phyloP scores from a whole-genome alignment of 2,329 filamentous ascomycete genomes.

The Magnaporthiopsis incrustans region DNA sequence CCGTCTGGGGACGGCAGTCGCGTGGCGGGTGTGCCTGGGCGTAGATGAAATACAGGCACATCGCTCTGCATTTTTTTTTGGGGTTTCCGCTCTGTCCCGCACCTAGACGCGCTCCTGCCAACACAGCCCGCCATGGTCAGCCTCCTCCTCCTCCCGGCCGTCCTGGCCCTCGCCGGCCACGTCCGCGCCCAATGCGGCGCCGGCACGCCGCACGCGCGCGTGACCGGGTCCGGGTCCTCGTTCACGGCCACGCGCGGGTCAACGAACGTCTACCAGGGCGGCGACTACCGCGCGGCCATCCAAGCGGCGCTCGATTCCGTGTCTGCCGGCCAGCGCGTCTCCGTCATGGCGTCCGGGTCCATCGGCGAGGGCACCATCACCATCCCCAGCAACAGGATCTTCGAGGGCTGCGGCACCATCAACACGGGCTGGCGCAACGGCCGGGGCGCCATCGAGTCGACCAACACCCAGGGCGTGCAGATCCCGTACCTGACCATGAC shows the following conservation, averaged over 20 bases:
- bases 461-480: conserved; percentile 34
- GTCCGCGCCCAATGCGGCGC: conserved; percentile 38
- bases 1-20: too few relatives aligned
- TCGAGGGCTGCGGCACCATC: conserved; percentile 52
- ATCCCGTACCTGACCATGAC: conserved; percentile 52
- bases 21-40: not conserved
- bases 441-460: conserved; percentile 45
- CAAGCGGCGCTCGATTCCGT: conserved; percentile 46
- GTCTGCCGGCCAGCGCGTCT: conserved; percentile 41
- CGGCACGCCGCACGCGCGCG: conserved; percentile 34
- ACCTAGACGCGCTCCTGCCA: too few relatives aligned
- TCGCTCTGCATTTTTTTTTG: too few relatives aligned
- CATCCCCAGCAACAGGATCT: conserved; percentile 44
- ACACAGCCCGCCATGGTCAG: not conserved
- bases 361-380: conserved; percentile 45
- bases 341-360: conserved; percentile 45
- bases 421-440: conserved; percentile 32
- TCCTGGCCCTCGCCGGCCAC: conserved; percentile 30
- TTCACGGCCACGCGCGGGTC: conserved; percentile 37
- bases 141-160: conserved; percentile 26
- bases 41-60: not conserved
- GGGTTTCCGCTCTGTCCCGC: too few relatives aligned
- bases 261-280: conserved; percentile 40
- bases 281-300: conserved; percentile 45
- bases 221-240: conserved; percentile 35